These are phyloP conservation scores for Candida succiphila DNA, from an alignment of 805 yeast species.

Conservation along the genomic window DNA sequence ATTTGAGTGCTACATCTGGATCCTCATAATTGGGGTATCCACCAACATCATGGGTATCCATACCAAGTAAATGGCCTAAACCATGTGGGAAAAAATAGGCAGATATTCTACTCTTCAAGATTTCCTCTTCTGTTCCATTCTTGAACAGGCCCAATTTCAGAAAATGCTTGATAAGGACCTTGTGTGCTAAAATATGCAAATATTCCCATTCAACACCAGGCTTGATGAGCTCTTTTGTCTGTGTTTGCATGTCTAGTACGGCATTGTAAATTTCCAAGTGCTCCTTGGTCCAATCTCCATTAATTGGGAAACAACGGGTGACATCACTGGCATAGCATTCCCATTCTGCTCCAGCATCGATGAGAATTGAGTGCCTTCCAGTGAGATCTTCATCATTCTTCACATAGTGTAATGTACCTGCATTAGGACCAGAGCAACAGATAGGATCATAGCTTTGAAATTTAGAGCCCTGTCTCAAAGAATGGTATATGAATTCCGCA, in stretches of 20 bases:
- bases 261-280: slow-evolving; percentile 73
- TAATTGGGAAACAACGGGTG: slow-evolving; percentile 89
- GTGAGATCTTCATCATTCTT: slow-evolving; percentile 61
- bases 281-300: slow-evolving; percentile 84
- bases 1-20: slow-evolving; percentile 63
- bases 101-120: slow-evolving; percentile 60
- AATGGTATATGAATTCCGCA: slow-evolving; percentile 91
- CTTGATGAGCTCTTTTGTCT: slow-evolving; percentile 58
- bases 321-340: slow-evolving; percentile 86
- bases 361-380: slow-evolving; percentile 57
- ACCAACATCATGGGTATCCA: slow-evolving; percentile 96
- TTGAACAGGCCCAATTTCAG: slow-evolving; percentile 69
- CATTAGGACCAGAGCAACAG: slow-evolving; percentile 87
- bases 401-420: slow-evolving; percentile 86
- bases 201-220: slow-evolving; percentile 87
- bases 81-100: slow-evolving; percentile 92
- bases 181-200: slow-evolving; percentile 72
- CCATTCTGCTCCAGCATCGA: slow-evolving; percentile 99
- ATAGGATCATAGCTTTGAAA: slow-evolving; percentile 88
- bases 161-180: slow-evolving; percentile 62
- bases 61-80: slow-evolving; percentile 83
- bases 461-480: slow-evolving; percentile 89
- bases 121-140: slow-evolving; percentile 47
- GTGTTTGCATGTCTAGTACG: slow-evolving; percentile 75
- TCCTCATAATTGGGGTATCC: slow-evolving; percentile 84